These are phyloP conservation scores for Curvularia sp. DNA, from an alignment of 2,329 filamentous ascomycete genomes.

Conservation along the genomic window DNA sequence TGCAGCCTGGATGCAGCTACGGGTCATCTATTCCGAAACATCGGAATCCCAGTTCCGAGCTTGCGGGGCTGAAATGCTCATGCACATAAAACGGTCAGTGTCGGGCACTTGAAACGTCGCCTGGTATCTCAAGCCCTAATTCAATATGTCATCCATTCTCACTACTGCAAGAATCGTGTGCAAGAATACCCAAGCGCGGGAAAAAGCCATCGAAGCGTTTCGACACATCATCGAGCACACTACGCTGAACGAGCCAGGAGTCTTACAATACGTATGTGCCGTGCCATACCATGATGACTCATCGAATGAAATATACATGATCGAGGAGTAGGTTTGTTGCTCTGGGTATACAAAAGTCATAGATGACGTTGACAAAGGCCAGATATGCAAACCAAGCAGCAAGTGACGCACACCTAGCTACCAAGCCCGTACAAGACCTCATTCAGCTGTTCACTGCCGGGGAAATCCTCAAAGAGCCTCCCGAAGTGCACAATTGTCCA, in stretches of 20 bases:
- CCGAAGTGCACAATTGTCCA: conserved; percentile 29
- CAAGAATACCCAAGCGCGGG: conserved; percentile 22
- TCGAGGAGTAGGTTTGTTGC: conserved; percentile 26
- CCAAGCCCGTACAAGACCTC: conserved; percentile 33
- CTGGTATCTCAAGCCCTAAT: too few species aligned
- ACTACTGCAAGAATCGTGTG: conserved; percentile 32
- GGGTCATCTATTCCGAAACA: conserved; percentile 20
- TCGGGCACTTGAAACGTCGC: not conserved
- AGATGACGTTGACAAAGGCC: not conserved
- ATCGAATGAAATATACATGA: conserved; percentile 36
- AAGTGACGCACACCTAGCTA: conserved; percentile 31
- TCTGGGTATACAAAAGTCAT: too few species aligned
- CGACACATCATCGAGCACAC: conserved; percentile 37
- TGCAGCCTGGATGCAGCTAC: not conserved
- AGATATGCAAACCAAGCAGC: conserved; percentile 32
- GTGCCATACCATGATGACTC: conserved; percentile 26
- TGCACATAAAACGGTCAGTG: not conserved
- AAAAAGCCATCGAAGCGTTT: conserved; percentile 30
- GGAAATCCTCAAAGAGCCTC: conserved; percentile 29
- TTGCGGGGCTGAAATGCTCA: conserved; percentile 12
- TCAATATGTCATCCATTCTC: conserved; percentile 31
- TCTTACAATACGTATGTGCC: conserved; percentile 35
- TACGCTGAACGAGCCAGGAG: conserved; percentile 29
- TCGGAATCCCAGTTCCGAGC: conserved; percentile 21
- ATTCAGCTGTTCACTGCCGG: conserved; percentile 31